phyloP scores from a whole-genome alignment of 2,329 filamentous ascomycete genomes.

The Pseudogymnoascus sp. region DNA sequence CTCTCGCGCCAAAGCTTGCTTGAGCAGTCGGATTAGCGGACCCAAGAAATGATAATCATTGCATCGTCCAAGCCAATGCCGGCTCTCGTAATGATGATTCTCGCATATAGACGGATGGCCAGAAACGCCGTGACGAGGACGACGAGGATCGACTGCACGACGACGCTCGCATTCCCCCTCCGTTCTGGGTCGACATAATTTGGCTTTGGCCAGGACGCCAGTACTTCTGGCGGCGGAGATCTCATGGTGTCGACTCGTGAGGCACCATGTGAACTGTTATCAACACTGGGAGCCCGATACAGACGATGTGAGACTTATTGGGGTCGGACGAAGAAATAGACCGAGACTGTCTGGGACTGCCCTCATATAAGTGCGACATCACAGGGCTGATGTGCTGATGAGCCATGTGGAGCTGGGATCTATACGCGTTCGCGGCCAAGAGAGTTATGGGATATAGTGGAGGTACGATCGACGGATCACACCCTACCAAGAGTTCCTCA shows the following conservation, averaged over 20 bases:
- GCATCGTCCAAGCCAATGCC: conserved; percentile 41
- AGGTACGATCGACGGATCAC: not conserved
- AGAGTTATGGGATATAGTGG: not conserved
- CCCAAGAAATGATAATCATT: conserved; percentile 37
- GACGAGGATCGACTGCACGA: conserved; percentile 35
- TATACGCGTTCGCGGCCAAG: not conserved
- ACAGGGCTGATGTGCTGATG: not conserved
- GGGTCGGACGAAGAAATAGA: not conserved
- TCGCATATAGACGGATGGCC: conserved; percentile 40
- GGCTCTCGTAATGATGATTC: conserved; percentile 35
- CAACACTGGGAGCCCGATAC: not conserved
- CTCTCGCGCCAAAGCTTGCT: not conserved
- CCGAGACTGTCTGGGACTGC: not conserved
- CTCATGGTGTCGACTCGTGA: conserved; percentile 24
- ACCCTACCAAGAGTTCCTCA: not conserved
- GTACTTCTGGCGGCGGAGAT: conserved; percentile 34
- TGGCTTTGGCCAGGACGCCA: conserved; percentile 38
- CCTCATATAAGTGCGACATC: not conserved
- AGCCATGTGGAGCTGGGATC: not conserved
- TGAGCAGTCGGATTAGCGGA: conserved; percentile 18
- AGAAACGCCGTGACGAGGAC: conserved; percentile 35
- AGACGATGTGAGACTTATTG: not conserved
- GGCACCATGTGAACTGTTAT: not conserved
- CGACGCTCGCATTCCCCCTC: conserved; percentile 36
- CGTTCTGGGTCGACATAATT: conserved; percentile 41